Base-by-base conservation (phyloP, 2,329 filamentous ascomycete genomes). In the Tolypocladium guangdongense region DNA sequence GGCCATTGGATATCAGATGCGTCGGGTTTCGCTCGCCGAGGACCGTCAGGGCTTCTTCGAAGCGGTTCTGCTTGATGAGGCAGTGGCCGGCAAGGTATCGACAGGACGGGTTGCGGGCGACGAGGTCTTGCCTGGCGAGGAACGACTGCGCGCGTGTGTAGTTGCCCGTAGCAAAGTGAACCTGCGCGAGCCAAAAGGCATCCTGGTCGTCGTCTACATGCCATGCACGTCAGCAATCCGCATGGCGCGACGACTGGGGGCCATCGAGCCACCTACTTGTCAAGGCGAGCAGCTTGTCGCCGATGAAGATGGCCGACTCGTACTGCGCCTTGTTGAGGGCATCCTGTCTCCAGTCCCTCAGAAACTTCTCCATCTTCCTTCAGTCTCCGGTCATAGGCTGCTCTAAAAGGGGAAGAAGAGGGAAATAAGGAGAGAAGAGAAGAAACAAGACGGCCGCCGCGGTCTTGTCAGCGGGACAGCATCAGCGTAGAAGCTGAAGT, bases 141-240 rank as follows among this genome's bases (percentile, higher is more conserved):
- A 96, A 88, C 27, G 88, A 81, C 63, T 96, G 86, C 3, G 93
- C 91, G 63, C 93, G 87, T 10, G 87, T 93, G 70, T 95, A 96
- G 74, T 97, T 96, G 62, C 90, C 91, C 49, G 90, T 93, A 51
- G 86, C 87, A 72, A 97, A 99, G 71, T 99, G 92, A 38, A 96
- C 90, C 71, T 97, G 92, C n/a, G 93, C 93, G 45, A 99, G 85
- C 87, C 90, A 96, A 66, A 96, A 96, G 41, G 91, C 92, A 68
- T 99, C 93, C 59, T 89, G 86, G 64, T 96, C 90, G 68, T 92
- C 88, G 65, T 91, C 93, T 96, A 59, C 10, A 54, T 52, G 49
- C 49, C n/a, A 2, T 5, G 14, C 7, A 12, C n/a, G 39, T 47
- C 50, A 50, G 47, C n/a, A 20, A n/a, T 14, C 8, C 3, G 38